These are phyloP conservation scores for Nadsonia fulvescens DNA, from an alignment of 805 yeast species.

Conservation along the genomic window DNA sequence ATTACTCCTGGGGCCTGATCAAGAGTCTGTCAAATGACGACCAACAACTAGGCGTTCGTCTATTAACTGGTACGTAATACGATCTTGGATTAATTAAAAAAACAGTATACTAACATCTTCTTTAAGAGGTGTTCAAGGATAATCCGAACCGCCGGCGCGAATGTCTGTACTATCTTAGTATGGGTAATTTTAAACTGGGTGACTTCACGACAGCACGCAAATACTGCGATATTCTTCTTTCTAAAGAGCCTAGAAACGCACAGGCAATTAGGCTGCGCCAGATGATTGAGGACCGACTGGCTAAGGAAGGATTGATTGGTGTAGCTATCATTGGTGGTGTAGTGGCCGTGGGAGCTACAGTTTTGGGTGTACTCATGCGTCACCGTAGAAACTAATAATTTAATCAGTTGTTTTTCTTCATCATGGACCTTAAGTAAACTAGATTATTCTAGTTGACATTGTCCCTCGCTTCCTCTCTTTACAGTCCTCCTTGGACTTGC, in stretches of 20 bases:
- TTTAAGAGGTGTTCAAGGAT: slow-evolving; percentile 43
- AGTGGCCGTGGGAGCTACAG: slow-evolving; percentile 68
- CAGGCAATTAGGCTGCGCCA: slow-evolving; percentile 59
- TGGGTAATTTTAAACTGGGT: slow-evolving; percentile 78
- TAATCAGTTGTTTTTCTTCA: too few species aligned
- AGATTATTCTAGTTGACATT: too few species aligned
- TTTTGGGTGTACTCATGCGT: slow-evolving; percentile 20
- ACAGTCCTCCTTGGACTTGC: too few species aligned
- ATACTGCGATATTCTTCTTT: slow-evolving; percentile 60
- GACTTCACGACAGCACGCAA: slow-evolving; percentile 74
- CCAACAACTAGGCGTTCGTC: slow-evolving; percentile 62
- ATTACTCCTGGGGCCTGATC: slow-evolving; percentile 91
- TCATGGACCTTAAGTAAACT: too few species aligned
- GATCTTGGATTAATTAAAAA: too few species aligned
- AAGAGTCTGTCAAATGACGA: slow-evolving; percentile 45
- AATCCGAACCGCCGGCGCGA: slow-evolving; percentile 77
- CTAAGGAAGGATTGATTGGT: slow-evolving; percentile 78
- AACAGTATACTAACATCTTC: slow-evolving; percentile 1
- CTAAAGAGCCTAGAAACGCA: slow-evolving; percentile 66
- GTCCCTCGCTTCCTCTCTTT: too few species aligned
- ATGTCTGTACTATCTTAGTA: slow-evolving; percentile 67
- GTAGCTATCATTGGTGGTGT: slow-evolving; percentile 75
- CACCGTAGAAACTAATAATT: slow-evolving; percentile 9
- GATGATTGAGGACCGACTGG: slow-evolving; percentile 68
- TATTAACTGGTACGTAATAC: too few species aligned